These are phyloP conservation scores for Trichoderma breve DNA, from an alignment of 2,329 filamentous ascomycete genomes.

Conservation along the genomic window DNA sequence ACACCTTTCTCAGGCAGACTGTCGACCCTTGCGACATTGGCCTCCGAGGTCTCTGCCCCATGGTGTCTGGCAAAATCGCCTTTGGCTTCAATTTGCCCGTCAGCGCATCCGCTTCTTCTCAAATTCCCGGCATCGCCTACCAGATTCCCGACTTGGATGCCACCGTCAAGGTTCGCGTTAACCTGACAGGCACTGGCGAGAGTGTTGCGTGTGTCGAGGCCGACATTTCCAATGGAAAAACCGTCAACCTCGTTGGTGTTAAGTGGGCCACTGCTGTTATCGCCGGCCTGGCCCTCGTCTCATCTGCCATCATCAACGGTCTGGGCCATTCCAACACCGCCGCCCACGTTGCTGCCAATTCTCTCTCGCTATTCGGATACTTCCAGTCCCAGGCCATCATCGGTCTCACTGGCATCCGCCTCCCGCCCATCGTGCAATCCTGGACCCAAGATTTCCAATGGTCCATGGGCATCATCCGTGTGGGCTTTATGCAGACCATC, in stretches of 20 bases:
- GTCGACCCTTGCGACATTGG: slow-evolving; percentile 73
- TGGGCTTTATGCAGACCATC: slow-evolving; percentile 83
- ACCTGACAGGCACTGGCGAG: slow-evolving; percentile 58
- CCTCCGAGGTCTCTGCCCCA: slow-evolving; percentile 79
- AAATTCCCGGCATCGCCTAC: slow-evolving; percentile 82
- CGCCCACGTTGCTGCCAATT: slow-evolving; percentile 89
- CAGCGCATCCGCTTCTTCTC: slow-evolving; percentile 52
- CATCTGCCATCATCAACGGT: slow-evolving; percentile 85
- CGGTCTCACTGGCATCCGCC: slow-evolving; percentile 74
- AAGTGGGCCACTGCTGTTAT: slow-evolving; percentile 89
- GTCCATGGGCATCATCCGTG: slow-evolving; percentile 92
- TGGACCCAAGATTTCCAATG: slow-evolving; percentile 99
- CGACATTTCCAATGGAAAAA: slow-evolving; percentile 84
- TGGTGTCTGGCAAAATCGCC: slow-evolving; percentile 79
- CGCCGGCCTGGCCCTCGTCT: slow-evolving; percentile 76
- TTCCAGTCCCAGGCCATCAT: slow-evolving; percentile 94
- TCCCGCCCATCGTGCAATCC: slow-evolving; percentile 83
- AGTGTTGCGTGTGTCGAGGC: slow-evolving; percentile 85
- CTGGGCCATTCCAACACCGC: slow-evolving; percentile 91
- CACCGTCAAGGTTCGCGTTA: slow-evolving; percentile 78
- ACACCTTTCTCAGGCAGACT: slow-evolving; percentile 62
- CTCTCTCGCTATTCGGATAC: slow-evolving; percentile 89
- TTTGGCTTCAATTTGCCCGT: slow-evolving; percentile 68
- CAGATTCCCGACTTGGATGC: slow-evolving; percentile 89
- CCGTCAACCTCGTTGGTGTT: slow-evolving; percentile 82